phyloP scores from a whole-genome alignment of 176 grass and related monocot species.

The Raddia distichophylla region DNA sequence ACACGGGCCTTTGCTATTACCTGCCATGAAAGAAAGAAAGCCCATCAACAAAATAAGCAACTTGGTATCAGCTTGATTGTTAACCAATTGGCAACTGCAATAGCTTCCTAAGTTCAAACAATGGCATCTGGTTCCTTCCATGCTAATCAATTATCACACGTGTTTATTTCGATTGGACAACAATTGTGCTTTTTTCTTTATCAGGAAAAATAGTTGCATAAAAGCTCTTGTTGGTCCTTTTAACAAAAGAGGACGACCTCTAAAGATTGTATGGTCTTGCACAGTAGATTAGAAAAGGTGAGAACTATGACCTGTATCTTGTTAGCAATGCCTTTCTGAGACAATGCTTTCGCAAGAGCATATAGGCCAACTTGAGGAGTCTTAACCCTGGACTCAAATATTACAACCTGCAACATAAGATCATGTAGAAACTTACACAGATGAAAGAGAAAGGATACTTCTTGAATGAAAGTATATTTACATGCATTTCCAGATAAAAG shows the following conservation, averaged over 20 bases:
- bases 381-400: slow-evolving; percentile 84
- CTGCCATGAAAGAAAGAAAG: slow-evolving; percentile 50
- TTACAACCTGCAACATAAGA: slow-evolving; percentile 68
- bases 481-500: slow-evolving; percentile 33
- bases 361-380: slow-evolving; percentile 92
- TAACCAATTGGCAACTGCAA: slow-evolving; percentile 9
- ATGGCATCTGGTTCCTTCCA: neutral
- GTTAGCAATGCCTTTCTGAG: slow-evolving; percentile 78
- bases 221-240: slow-evolving; percentile 17
- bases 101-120: slow-evolving; percentile 23
- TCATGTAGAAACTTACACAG: slow-evolving; percentile 18
- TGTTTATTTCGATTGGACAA: slow-evolving; percentile 9
- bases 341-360: slow-evolving; percentile 90
- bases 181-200: neutral
- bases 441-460: neutral
- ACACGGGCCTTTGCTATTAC: slow-evolving; percentile 99
- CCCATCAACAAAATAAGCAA: slow-evolving; percentile 26
- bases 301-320: slow-evolving; percentile 78
- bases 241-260: slow-evolving; percentile 32
- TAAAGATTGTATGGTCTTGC: slow-evolving; percentile 11
- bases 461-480: slow-evolving; percentile 5
- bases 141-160: neutral
- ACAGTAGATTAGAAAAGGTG: neutral
- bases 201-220: neutral
- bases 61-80: neutral